phyloP scores from a whole-genome alignment of 169 alveolate species.

The Plasmodium blacklocki region DNA sequence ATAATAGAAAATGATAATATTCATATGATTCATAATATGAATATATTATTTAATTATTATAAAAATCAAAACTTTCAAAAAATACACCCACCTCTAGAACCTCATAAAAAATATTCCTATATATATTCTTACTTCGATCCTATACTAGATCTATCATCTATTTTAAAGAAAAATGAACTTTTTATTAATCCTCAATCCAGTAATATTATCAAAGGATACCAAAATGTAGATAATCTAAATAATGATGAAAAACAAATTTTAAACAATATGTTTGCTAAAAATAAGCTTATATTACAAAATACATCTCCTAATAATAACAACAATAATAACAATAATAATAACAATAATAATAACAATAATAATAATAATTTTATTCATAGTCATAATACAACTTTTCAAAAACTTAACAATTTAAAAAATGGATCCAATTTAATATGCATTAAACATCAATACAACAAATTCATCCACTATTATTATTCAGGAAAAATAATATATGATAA shows the following conservation, averaged over 20 bases:
- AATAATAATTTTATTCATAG: too few relatives aligned
- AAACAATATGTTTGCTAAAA: not conserved
- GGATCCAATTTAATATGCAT: slow-evolving; percentile 54
- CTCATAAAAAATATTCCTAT: not conserved
- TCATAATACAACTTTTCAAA: slow-evolving; percentile 1
- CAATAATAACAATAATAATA: not conserved
- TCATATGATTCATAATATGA: not conserved
- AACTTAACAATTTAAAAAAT: slow-evolving; percentile 29
- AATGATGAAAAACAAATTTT: too few relatives aligned
- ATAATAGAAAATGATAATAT: not conserved
- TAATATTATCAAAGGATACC: not conserved
- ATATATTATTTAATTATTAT: slow-evolving; percentile 1
- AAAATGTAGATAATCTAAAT: too few relatives aligned
- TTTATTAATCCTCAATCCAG: not conserved
- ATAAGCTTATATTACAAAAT: too few relatives aligned
- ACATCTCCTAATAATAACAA: not conserved
- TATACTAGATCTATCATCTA: slow-evolving; percentile 10
- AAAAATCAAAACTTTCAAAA: not conserved
- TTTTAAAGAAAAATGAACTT: not conserved
- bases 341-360: too few relatives aligned
- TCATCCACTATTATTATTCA: not conserved
- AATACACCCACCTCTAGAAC: slow-evolving; percentile 13
- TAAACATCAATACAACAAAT: not conserved
- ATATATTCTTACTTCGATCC: slow-evolving; percentile 23
- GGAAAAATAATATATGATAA: slow-evolving; percentile 38